phyloP scores from a whole-genome alignment of 306 rosid genomes.

The Delonix regia region DNA sequence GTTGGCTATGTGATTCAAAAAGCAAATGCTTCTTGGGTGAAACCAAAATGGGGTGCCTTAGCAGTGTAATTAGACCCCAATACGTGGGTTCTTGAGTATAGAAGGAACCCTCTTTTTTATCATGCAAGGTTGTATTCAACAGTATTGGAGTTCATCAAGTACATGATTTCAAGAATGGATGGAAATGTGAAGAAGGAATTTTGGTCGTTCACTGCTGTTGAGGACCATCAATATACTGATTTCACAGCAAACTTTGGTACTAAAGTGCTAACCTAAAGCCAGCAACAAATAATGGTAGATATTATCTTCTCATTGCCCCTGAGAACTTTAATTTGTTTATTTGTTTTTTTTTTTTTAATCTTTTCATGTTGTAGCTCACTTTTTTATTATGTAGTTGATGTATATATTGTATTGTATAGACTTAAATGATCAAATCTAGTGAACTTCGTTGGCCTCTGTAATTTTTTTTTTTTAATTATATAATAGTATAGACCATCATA shows the following conservation, averaged over 20 bases:
- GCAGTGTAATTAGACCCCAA: conserved; percentile 76
- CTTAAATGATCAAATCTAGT: too few species aligned
- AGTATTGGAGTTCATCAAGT: conserved; percentile 49
- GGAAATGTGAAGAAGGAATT: conserved; percentile 54
- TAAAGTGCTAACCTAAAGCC: conserved; percentile 65
- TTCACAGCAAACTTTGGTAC: conserved; percentile 28
- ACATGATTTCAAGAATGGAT: conserved; percentile 40
- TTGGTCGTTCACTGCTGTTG: conserved; percentile 50
- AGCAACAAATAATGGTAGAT: conserved; percentile 16
- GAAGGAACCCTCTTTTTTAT: conserved; percentile 52
- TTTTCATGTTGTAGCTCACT: too few species aligned
- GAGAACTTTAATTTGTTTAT: conserved; percentile 48
- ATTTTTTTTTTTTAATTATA: too few species aligned
- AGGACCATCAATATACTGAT: conserved; percentile 27
- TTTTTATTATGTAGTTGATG: too few species aligned
- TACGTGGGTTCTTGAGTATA: conserved; percentile 90
- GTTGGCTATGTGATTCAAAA: conserved; percentile 54
- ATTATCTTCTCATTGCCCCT: conserved; percentile 59
- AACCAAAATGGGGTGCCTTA: conserved; percentile 70
- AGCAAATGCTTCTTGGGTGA: conserved; percentile 76
- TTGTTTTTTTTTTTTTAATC: too few species aligned
- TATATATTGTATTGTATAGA: too few species aligned
- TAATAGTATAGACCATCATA: too few species aligned
- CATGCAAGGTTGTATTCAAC: conserved; percentile 50
- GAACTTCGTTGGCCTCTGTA: too few species aligned